Base-by-base conservation (phyloP, 495 filamentous ascomycete genomes). In the Daldinia vernicosa region DNA sequence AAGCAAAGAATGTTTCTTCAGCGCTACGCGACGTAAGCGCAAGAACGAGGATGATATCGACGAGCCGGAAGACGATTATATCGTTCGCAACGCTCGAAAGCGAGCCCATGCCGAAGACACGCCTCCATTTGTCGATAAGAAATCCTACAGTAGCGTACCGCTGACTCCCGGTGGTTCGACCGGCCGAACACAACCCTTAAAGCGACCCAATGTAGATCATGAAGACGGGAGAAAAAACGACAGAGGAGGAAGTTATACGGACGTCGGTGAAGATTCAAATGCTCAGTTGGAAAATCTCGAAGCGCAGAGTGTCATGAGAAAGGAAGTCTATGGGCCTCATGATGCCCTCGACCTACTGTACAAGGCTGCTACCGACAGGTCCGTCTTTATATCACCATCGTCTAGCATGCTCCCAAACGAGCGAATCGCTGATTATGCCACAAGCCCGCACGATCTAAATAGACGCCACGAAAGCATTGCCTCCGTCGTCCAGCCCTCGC, bases 1-100 rank as follows among this genome's bases (percentile, higher is more conserved):
- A 82, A 87, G 89, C 81, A 97, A 97, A 80, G 90, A 97, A 71
- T 99, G 95, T 84, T 95, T 89, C 84, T 98, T 99, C 84, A 97
- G 94, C 68, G 92, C 93, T n/a, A 98, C 94, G 40, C 86, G 95
- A 51, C 87, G 95, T 71, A 98, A 98, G 88, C 86, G 93, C 74
- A 96, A 96, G 82, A 83, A 85, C 56, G 91, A 93, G 63, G 89
- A 86, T 27, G 82, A 85, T n/a, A 78, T 75, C 32, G 84, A 88
- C 63, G 80, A 73, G 58, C 85, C 55, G 76, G 85, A 53, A 76
- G 86, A 82, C 55, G 86, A 88, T 17, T 88, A 87, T 74, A 84
- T 83, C 33, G 64, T 84, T 35, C 81, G 85, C 52, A 88, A 89
- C 75, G 83, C 82, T 30, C 82, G 87, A 37, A 87, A 87, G 76